These are phyloP conservation scores for Russula virescens DNA, from an alignment of 768 basidiomycete genomes.

Conservation along the genomic window DNA sequence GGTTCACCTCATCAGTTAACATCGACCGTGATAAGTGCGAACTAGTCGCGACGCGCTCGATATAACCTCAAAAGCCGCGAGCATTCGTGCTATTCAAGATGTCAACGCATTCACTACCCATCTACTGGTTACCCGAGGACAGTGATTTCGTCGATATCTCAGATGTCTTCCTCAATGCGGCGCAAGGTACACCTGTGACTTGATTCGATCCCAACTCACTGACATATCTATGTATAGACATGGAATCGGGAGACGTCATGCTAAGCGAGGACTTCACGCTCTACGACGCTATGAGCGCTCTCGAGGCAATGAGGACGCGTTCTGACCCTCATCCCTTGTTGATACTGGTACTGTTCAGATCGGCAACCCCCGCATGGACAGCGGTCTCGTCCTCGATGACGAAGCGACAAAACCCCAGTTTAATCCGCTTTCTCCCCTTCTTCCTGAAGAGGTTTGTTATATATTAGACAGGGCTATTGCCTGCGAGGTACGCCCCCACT, in stretches of 20 bases:
- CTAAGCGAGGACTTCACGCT: slow-evolving; percentile 67
- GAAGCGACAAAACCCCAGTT: slow-evolving; percentile 44
- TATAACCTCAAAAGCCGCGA: background rate
- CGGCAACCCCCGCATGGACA: slow-evolving; percentile 86
- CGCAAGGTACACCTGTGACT: slow-evolving; percentile 42
- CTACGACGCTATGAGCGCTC: slow-evolving; percentile 90
- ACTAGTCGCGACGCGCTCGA: slow-evolving; percentile 5
- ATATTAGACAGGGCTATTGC: slow-evolving; percentile 73
- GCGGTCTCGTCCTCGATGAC: slow-evolving; percentile 50
- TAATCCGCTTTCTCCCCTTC: slow-evolving; percentile 54
- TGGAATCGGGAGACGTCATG: slow-evolving; percentile 57
- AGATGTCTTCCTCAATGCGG: slow-evolving; percentile 51
- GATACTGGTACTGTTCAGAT: slow-evolving; percentile 46
- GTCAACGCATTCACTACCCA: background rate
- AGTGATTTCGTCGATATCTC: slow-evolving; percentile 62
- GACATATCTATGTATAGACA: slow-evolving; percentile 36
- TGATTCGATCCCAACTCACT: background rate
- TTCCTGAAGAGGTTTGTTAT: slow-evolving; percentile 84
- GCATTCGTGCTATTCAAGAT: background rate
- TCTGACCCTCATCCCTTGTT: slow-evolving; percentile 20
- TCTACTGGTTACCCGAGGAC: slow-evolving; percentile 43
- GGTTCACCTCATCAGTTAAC: background rate
- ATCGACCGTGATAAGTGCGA: background rate
- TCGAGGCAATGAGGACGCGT: slow-evolving; percentile 53
- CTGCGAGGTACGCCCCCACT: slow-evolving; percentile 56